Conservation (phyloP, 129 eudicot genomes). For the Artemisia tridentata region DNA sequence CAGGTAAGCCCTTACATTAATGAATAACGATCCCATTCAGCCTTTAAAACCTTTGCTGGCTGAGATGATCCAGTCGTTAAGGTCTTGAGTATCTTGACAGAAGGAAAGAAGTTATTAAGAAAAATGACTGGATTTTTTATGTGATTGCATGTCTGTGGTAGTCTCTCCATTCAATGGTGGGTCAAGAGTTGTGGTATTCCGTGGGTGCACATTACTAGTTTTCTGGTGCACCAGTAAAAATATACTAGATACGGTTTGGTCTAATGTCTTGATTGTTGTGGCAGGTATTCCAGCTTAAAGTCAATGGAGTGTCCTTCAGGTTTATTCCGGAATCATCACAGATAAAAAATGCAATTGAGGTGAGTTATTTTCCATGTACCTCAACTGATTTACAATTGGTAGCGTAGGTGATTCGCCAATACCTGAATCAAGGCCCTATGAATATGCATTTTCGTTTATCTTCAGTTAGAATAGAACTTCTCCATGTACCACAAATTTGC, state of each 20-base stretch:
- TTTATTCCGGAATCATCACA: constrained; percentile 79
- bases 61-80: too few species aligned
- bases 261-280: constrained; percentile 27
- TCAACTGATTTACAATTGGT: neutral
- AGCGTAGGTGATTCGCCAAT: neutral
- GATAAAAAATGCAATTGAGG: constrained; percentile 74
- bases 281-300: constrained; percentile 80
- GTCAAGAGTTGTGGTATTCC: neutral
- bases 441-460: neutral
- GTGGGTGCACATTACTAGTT: constrained; percentile 7
- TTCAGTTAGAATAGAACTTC: neutral
- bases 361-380: constrained; percentile 25
- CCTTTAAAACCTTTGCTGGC: too few species aligned
- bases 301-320: constrained; percentile 83
- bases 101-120: neutral
- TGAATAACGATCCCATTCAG: too few species aligned
- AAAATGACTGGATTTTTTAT: neutral
- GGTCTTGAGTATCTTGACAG: neutral
- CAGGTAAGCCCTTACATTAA: too few species aligned
- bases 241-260: neutral
- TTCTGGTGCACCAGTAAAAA: constrained; percentile 1
- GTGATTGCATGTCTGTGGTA: constrained; percentile 1
- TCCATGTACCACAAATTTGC: constrained; percentile 1
- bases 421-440: constrained; percentile 6
- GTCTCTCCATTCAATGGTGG: too few species aligned